These are phyloP conservation scores for Aspergillus sergii DNA, from an alignment of 2,329 filamentous ascomycete species.

Conservation along the genomic window DNA sequence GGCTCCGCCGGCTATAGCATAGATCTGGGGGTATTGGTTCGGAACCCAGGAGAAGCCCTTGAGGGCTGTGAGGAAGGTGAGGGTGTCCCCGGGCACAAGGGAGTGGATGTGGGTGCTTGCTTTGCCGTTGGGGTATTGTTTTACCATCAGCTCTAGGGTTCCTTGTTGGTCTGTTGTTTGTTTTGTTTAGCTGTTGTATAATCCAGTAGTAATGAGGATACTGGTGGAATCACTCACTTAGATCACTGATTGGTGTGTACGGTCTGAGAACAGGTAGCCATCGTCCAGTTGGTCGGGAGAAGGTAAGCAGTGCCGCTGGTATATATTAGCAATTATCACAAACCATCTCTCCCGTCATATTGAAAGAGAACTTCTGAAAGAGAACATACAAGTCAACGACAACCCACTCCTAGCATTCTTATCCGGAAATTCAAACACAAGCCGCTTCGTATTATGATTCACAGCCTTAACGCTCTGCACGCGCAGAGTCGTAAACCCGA, in stretches of 20 bases:
- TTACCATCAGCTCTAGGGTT: slow-evolving; percentile 66
- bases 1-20: slow-evolving; percentile 70
- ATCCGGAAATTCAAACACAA: slow-evolving; percentile 60
- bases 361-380: neutral
- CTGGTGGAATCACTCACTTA: slow-evolving; percentile 41
- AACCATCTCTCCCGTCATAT: too few relatives aligned
- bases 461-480: slow-evolving; percentile 56
- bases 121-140: slow-evolving; percentile 68
- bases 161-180: slow-evolving; percentile 55
- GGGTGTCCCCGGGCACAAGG: slow-evolving; percentile 61
- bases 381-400: slow-evolving; percentile 49
- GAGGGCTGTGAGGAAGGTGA: slow-evolving; percentile 61
- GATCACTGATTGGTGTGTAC: slow-evolving; percentile 65
- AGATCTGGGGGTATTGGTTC: slow-evolving; percentile 54
- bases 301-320: slow-evolving; percentile 58
- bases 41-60: slow-evolving; percentile 58
- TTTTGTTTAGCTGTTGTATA: neutral
- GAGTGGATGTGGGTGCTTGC: slow-evolving; percentile 68
- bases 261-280: slow-evolving; percentile 65
- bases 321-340: neutral
- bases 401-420: slow-evolving; percentile 53
- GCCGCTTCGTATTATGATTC: slow-evolving; percentile 61
- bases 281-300: slow-evolving; percentile 60
- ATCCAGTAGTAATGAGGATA: neutral
- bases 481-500: slow-evolving; percentile 36